A percentile compares a stretch with the other conserved stretches of the same genome.
These are phyloP conservation scores for Climacium dendroides DNA, from an alignment of 225 moss, liverwort and hornwort species.

Conservation along the genomic window DNA sequence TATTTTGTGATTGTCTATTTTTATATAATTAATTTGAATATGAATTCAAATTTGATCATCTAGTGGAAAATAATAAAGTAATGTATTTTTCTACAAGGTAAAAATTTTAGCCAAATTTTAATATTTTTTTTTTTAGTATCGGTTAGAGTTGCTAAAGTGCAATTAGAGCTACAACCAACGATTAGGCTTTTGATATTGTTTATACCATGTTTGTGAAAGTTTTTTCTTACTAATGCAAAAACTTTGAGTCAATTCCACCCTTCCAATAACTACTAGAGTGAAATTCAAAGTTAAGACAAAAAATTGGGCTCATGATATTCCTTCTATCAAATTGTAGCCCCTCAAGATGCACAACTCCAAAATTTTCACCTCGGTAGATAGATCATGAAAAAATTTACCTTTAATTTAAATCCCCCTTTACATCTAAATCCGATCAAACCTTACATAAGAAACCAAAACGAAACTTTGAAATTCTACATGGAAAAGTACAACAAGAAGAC, in stretches of 20 bases:
- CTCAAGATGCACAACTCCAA: neutral
- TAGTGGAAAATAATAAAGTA: neutral
- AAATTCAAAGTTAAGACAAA: no score
- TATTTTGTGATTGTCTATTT: neutral
- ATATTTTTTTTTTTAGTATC: accelerated
- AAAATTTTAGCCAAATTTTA: neutral
- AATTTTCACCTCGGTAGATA: neutral
- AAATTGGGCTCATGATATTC: neutral
- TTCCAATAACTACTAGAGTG: neutral
- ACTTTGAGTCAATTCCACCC: neutral
- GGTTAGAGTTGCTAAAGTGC: accelerated
- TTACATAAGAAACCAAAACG: neutral
- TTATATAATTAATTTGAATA: accelerated
- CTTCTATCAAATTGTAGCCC: accelerated
- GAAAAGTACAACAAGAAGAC: accelerated
- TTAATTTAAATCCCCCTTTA: neutral
- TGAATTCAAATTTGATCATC: no score
- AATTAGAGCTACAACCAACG: accelerated
- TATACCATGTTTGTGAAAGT: neutral
- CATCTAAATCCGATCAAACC: neutral
- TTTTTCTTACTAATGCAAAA: neutral
- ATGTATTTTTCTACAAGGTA: accelerated
- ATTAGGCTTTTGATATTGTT: neutral
- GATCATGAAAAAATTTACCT: neutral
- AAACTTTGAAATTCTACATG: accelerated